Conservation (phyloP, 805 yeast species). For the Torulaspora microellipsoides region DNA sequence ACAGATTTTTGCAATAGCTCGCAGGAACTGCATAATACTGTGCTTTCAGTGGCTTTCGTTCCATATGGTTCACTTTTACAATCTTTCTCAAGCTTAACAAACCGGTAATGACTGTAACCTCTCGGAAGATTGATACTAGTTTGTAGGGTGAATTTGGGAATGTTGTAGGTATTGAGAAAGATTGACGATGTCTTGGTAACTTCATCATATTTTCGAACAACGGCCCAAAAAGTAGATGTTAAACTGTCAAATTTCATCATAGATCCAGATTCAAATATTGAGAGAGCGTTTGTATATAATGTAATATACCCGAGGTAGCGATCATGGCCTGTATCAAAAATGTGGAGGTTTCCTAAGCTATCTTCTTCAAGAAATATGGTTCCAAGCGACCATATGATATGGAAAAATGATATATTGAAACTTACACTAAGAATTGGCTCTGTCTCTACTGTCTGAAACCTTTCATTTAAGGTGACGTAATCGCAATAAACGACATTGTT, state of each 20-base stretch:
- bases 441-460: neutral
- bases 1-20: constrained; percentile 5
- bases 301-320: constrained; percentile 16
- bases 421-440: constrained; percentile 10
- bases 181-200: constrained; percentile 6
- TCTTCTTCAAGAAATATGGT: constrained; percentile 10
- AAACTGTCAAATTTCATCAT: constrained; percentile 5
- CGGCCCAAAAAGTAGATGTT: constrained; percentile 7
- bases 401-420: constrained; percentile 12
- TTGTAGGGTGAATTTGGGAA: constrained; percentile 2
- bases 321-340: constrained; percentile 11
- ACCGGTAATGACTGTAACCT: constrained; percentile 7
- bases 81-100: constrained; percentile 1
- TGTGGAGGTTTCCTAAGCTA: constrained; percentile 9
- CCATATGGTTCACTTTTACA: constrained; percentile 20
- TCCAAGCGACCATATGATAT: constrained; percentile 14
- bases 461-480: constrained; percentile 5
- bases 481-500: constrained; percentile 6
- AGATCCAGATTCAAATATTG: neutral
- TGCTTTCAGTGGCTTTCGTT: neutral
- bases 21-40: constrained; percentile 6
- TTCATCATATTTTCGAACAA: constrained; percentile 9
- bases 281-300: constrained; percentile 1
- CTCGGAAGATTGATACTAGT: constrained; percentile 9
- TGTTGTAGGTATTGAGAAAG: constrained; percentile 7